Evolutionary conservation across 345 rosid species (phyloP).

Genomic region (Rhizophora apiculata): DNA sequence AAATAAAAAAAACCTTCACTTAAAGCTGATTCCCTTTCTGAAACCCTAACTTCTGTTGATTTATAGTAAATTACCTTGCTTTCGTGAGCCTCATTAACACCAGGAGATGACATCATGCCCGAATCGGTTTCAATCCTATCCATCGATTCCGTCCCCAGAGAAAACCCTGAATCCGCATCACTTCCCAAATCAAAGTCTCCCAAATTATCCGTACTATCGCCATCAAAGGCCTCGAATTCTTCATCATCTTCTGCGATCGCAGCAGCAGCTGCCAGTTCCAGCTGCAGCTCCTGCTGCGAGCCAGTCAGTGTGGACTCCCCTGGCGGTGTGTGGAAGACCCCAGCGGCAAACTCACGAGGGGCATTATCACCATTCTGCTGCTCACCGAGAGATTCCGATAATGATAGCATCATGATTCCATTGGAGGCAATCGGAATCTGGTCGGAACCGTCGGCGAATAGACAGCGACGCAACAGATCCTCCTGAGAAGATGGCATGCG

Average conservation of each 20-base stretch:
- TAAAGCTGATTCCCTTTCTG: constrained; percentile 11
- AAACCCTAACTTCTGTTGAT: constrained; percentile 17
- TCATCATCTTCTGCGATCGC: background rate
- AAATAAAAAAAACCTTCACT: constrained; percentile 2
- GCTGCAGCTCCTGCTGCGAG: constrained; percentile 4
- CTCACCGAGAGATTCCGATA: constrained; percentile 21
- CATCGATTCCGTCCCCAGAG: constrained; percentile 22
- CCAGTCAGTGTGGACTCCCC: constrained; percentile 16
- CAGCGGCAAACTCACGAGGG: constrained; percentile 1
- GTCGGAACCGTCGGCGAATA: constrained; percentile 17
- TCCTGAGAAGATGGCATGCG: constrained; percentile 30
- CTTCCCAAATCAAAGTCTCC: constrained; percentile 36
- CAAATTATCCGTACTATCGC: background rate
- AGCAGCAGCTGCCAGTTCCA: background rate
- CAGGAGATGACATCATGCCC: background rate
- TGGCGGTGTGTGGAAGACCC: constrained; percentile 22
- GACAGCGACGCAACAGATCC: constrained; percentile 7
- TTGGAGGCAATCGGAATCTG: constrained; percentile 1
- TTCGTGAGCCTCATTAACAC: background rate
- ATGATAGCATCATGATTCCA: constrained; percentile 36
- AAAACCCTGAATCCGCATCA: constrained; percentile 38
- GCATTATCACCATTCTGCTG: background rate
- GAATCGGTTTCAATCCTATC: constrained; percentile 21
- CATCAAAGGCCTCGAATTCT: constrained; percentile 6
- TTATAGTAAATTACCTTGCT: constrained; percentile 11